These are phyloP conservation scores for Aspergillus quadricinctus DNA, from an alignment of 2,329 filamentous ascomycete species.

Conservation along the genomic window DNA sequence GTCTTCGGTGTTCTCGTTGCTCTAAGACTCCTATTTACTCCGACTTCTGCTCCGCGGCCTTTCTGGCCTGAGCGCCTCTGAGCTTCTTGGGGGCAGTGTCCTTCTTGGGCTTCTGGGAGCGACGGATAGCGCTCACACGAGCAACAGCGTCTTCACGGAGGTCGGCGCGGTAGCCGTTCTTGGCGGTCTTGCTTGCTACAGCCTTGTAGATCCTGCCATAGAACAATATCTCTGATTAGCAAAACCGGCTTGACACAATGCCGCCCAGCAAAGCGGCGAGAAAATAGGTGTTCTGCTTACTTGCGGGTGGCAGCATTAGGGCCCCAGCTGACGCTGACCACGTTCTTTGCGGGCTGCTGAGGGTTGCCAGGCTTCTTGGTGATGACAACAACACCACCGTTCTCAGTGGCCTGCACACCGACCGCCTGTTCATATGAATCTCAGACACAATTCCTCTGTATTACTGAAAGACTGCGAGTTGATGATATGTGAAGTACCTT, in stretches of 20 bases:
- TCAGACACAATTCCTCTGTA: constrained; percentile 2
- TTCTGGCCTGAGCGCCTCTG: constrained; percentile 72
- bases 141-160: constrained; percentile 74
- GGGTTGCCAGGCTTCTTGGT: constrained; percentile 74
- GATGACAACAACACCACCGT: constrained; percentile 74
- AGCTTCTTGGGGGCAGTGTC: constrained; percentile 67
- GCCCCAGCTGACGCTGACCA: constrained; percentile 64
- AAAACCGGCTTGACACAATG: constrained; percentile 8
- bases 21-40: constrained; percentile 24
- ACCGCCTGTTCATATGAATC: constrained; percentile 59
- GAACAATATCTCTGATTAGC: constrained; percentile 10
- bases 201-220: constrained; percentile 73
- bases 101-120: constrained; percentile 75
- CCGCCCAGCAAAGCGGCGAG: neutral
- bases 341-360: constrained; percentile 68
- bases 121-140: constrained; percentile 80
- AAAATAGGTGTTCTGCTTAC: constrained; percentile 48
- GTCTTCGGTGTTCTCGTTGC: neutral
- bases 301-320: constrained; percentile 73
- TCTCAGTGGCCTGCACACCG: constrained; percentile 69
- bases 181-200: constrained; percentile 76
- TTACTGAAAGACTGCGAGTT: neutral
- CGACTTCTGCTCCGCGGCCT: constrained; percentile 50
- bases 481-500: constrained; percentile 59
- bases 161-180: constrained; percentile 79